Conservation (phyloP, 148 eudicot species). For the Beta vulgaris region DNA sequence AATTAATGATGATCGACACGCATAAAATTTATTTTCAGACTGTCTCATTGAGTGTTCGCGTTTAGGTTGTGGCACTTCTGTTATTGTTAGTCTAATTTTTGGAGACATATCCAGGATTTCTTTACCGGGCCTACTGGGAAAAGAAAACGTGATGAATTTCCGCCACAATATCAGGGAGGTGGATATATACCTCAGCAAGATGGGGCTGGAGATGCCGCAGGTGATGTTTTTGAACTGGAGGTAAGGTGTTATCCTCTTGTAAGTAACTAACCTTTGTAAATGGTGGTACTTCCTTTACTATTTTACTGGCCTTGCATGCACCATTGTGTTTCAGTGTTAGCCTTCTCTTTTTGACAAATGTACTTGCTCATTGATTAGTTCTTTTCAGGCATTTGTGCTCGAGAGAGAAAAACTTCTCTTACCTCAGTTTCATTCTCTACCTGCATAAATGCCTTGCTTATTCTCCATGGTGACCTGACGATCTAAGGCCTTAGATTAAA, state of each 20-base stretch:
- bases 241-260: constrained; percentile 18
- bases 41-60: background rate
- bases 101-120: constrained; percentile 57
- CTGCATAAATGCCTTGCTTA: too few relatives aligned
- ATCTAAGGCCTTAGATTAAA: background rate
- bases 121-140: constrained; percentile 63
- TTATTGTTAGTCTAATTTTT: constrained; percentile 19
- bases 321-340: background rate
- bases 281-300: background rate
- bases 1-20: background rate
- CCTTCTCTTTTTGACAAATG: background rate
- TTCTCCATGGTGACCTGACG: background rate
- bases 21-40: constrained; percentile 1
- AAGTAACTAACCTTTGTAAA: too few relatives aligned
- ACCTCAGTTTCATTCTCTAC: background rate
- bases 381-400: too few relatives aligned
- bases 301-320: background rate
- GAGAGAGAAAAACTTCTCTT: too few relatives aligned
- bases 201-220: constrained; percentile 63
- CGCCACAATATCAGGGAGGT: constrained; percentile 50
- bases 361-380: background rate
- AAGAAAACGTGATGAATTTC: constrained; percentile 74
- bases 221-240: constrained; percentile 54
- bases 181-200: constrained; percentile 90
- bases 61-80: background rate